Percentiles rank a stretch among this genome's conserved stretches.
phyloP scores from a whole-genome alignment of 1,284 basidiomycete genomes.

The Rhodofomes roseus region DNA sequence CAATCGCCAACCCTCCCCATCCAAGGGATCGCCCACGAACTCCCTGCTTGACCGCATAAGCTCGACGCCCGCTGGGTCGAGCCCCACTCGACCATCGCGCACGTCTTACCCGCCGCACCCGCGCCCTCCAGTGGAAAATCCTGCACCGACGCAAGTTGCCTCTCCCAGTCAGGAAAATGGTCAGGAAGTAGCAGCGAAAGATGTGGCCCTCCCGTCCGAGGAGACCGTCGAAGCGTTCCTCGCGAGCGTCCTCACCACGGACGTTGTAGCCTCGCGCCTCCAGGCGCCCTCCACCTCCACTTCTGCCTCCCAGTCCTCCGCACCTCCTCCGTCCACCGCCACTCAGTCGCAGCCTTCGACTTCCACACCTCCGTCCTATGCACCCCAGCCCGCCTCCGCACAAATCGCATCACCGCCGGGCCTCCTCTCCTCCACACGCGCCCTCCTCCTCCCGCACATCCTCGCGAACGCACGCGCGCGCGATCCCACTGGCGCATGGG shows the following conservation, averaged over 20 bases:
- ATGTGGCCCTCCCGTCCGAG: background rate
- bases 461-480: conserved; percentile 20
- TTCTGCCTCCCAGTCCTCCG: background rate
- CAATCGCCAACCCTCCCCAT: background rate
- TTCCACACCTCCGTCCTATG: background rate
- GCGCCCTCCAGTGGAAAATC: background rate
- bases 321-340: background rate
- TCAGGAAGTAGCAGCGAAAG: background rate
- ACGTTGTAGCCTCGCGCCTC: background rate
- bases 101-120: background rate
- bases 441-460: conserved; percentile 22
- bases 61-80: background rate
- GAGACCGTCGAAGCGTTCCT: conserved; percentile 5
- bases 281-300: background rate
- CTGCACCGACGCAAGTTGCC: too few relatives aligned
- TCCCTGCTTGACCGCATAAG: background rate
- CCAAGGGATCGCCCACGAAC: background rate
- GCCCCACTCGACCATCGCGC: background rate
- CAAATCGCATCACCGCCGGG: background rate
- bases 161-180: background rate
- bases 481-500: conserved; percentile 13
- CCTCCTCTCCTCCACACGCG: conserved; percentile 1
- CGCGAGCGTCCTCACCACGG: background rate
- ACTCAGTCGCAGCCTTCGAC: background rate
- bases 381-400: background rate